Percentiles rank a stretch among this genome's conserved stretches.
Conservation (phyloP, 1,284 basidiomycete genomes). For the Pseudomicrostroma phylloplanum region DNA sequence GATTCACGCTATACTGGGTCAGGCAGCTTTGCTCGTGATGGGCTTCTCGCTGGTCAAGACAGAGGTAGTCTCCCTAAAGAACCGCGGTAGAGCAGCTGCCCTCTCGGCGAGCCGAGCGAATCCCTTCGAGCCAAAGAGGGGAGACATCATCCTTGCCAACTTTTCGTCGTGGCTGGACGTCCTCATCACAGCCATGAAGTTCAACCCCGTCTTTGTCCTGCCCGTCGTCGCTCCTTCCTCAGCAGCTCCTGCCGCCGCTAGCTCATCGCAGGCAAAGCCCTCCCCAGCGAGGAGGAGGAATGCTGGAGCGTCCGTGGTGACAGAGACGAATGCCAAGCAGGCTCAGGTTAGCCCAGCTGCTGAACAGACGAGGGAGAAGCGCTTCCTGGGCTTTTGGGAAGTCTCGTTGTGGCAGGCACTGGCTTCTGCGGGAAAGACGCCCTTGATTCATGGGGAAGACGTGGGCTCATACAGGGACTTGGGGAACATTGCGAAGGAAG, state of each 20-base stretch:
- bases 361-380: neutral
- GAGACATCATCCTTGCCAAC: conserved; percentile 12
- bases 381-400: conserved; percentile 2
- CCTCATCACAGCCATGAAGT: neutral
- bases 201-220: conserved; percentile 9
- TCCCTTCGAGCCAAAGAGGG: conserved; percentile 10
- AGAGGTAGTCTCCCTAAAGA: conserved; percentile 2
- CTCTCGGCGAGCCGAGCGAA: neutral
- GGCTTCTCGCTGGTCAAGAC: conserved; percentile 5
- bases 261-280: neutral
- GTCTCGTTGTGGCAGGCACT: neutral
- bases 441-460: neutral
- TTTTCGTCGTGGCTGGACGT: conserved; percentile 11
- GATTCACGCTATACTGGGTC: conserved; percentile 3
- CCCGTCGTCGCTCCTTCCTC: conserved; percentile 6
- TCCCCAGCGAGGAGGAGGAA: conserved; percentile 4
- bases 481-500: neutral
- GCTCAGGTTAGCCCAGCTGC: neutral
- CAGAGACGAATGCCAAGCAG: neutral
- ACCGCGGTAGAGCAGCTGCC: conserved; percentile 8
- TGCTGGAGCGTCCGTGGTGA: conserved; percentile 5
- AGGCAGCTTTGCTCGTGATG: neutral
- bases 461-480: neutral
- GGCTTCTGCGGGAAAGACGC: neutral
- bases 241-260: neutral